Base-by-base conservation (phyloP, 2,329 filamentous ascomycete species). In the Arachnomyces sp. region DNA sequence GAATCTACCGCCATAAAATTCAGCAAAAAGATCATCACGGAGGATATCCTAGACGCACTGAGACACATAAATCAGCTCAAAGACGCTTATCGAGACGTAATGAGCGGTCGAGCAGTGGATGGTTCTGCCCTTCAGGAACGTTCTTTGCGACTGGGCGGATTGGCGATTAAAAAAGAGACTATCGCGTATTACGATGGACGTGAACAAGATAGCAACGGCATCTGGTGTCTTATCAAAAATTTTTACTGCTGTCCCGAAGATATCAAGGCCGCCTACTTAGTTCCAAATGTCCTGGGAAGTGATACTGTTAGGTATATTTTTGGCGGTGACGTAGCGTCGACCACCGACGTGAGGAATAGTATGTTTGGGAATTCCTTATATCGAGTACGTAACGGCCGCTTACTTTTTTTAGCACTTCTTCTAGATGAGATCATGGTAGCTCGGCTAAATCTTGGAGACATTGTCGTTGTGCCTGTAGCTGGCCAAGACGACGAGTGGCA, bases 191-290 rank as follows among this genome's bases (percentile, higher is more conserved):
- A 36, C 18, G 35, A 35, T n/a, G 32, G 42, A 6, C 28, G 32
- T 29, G 8, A 34, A 21, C 16, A 30, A 13, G 12, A 30, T 31
- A 16, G 15, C 15, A 31, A 38, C 13, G 4, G n/a, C 11, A 17
- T 44, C 13, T 44, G 38, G 44, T 46, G 46, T 28, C 35, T 42
- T 32, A 13, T 43, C 16, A n/a, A n/a, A n/a, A 38, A 18, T 17
- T 44, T 39, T 35, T 48, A 31, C 38, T 8, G n/a, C 7, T 11
- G 9, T 1, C 2, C 6, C 2, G 30, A 39, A 7, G 11, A 11
- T 7, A 38, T 49, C 16, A 51, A 44, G 25, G 44, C 48, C 11
- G 52, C 52, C 4, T 45, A 47, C 38, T 30, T 54, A 8, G 44
- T 53, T 3, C 47, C 46, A 5, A 50, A 48, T 33, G 35, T 34